Evolutionary conservation across 768 basidiomycete genomes (phyloP), one percentile per base, ranked within the genome.

Genomic region (Pleurotus sapidus): DNA sequence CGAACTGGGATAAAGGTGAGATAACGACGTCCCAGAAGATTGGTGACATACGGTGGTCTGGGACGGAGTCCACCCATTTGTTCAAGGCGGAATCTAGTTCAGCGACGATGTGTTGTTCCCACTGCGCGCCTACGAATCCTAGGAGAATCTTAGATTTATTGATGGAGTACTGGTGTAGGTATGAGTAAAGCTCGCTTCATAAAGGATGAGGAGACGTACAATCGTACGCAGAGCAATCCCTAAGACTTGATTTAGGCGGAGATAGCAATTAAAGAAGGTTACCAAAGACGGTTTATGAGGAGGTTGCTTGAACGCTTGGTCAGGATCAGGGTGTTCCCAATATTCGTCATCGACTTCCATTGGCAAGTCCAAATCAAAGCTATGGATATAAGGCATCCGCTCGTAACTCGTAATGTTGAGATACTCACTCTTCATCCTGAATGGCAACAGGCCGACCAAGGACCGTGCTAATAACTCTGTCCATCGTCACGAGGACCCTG

Each of bases 51-150:
- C 84, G 66, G 59, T 84, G 79, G 54, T 82, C 78, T 2, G 88
- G 88, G 15, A 90, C 75, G 0, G 77, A 72, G 57, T 88, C 86
- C 0, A 87, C 79, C 86, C 88, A 91, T 60, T 82, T 77, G 63
- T 89, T 90, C 37, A 91, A 70, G 0, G 84, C 82, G 2, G 86
- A 87, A 65, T 91, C 88, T 1, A 91, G 69, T 57, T 89, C 86
- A 6, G 86, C 80, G 1, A 91, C 86, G 38, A 87, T 81, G 56
- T 80, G 73, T 51, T 87, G 79, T 55, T 88, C 85, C 70, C 84
- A 90, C 56, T 84, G 60, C 59, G 72, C 57, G 1, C 84, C 75
- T 17, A 73, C 73, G 46, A 77, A 77, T 39, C 80, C 80, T 20
- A 82, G 70, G 3, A 83, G 68, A 6, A 84, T 70, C 63, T 81